These are phyloP conservation scores for Colletotrichum horii DNA, from an alignment of 2,329 filamentous ascomycete genomes.

Conservation along the genomic window DNA sequence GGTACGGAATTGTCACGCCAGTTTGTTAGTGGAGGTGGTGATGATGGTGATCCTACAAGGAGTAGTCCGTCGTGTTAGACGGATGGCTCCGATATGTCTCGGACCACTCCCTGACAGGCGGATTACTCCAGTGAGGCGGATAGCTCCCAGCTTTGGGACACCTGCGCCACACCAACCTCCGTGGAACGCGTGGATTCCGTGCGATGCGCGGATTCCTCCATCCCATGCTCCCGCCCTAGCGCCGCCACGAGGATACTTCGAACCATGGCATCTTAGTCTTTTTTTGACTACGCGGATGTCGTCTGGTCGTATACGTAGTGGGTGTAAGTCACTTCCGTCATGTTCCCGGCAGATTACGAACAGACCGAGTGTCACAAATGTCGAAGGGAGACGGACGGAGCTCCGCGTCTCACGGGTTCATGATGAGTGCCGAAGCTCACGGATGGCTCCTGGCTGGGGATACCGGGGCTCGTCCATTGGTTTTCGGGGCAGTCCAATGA, in stretches of 20 bases:
- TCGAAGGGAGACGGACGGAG: not conserved
- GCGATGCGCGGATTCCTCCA: not conserved
- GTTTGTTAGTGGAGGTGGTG: not conserved
- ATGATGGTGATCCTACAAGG: not conserved
- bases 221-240: not conserved
- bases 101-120: not conserved
- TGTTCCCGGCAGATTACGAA: not conserved
- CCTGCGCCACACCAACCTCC: not conserved
- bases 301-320: not conserved
- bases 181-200: not conserved
- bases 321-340: not conserved
- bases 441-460: fast-evolving
- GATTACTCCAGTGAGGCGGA: not conserved
- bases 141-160: not conserved
- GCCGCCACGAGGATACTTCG: not conserved
- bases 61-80: not conserved
- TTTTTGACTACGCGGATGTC: not conserved
- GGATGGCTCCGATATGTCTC: not conserved
- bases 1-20: not conserved
- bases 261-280: not conserved
- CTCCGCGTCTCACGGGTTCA: not conserved
- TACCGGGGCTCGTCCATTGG: not conserved
- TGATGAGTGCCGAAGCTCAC: not conserved
- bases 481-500: not conserved
- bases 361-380: not conserved